phyloP scores from a whole-genome alignment of 495 filamentous ascomycete genomes.

The Hyaloscypha bicolor region DNA sequence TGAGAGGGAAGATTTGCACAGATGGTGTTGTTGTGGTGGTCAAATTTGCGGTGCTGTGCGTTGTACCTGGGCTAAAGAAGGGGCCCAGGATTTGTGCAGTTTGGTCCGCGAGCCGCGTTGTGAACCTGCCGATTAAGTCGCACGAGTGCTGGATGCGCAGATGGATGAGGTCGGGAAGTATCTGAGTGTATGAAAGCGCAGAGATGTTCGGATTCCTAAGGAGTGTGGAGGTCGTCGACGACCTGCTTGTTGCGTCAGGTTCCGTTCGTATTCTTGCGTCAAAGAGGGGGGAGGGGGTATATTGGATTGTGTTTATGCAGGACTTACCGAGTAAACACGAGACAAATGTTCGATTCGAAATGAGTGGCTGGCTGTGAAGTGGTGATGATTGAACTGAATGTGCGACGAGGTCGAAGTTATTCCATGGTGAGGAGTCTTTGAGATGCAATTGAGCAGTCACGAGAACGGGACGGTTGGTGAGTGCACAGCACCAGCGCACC shows the following conservation, averaged over 20 bases:
- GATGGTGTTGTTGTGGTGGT: background rate
- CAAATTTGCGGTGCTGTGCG: background rate
- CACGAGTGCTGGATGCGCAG: background rate
- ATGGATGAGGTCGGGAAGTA: background rate
- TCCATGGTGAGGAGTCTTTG: background rate
- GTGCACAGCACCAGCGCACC: background rate
- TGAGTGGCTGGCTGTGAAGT: constrained; percentile 18
- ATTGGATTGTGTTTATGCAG: constrained; percentile 6
- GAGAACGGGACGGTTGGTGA: background rate
- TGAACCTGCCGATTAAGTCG: background rate
- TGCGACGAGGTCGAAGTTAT: background rate
- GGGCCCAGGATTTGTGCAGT: background rate
- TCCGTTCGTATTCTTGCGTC: constrained; percentile 13
- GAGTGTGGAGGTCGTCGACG: constrained; percentile 16
- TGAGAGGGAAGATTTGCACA: background rate
- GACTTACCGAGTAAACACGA: constrained; percentile 22
- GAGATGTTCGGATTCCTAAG: constrained; percentile 1
- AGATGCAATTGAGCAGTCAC: background rate
- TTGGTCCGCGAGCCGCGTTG: background rate
- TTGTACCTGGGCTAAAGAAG: constrained; percentile 6
- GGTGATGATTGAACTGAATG: background rate
- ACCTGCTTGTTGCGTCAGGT: constrained; percentile 7
- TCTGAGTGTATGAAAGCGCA: background rate
- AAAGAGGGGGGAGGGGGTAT: constrained; percentile 12
- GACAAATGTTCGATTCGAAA: constrained; percentile 21